phyloP scores from a whole-genome alignment of 805 yeast species.

The Candida sanyiensis region DNA sequence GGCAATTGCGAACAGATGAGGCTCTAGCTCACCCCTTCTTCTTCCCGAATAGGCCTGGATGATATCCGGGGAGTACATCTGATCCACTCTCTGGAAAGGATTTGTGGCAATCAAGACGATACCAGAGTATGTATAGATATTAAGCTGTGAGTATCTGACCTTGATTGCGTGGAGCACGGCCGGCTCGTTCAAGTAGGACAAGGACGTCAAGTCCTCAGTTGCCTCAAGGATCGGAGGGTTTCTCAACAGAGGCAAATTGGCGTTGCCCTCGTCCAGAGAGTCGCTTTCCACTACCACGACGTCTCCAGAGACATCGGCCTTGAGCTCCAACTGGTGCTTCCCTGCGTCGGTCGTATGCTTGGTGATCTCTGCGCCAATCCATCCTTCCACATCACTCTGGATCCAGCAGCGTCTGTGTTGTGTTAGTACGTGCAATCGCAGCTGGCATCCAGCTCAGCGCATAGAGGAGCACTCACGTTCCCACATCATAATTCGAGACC shows the following conservation, averaged over 20 bases:
- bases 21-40: slow-evolving; percentile 91
- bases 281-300: slow-evolving; percentile 44
- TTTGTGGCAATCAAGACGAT: slow-evolving; percentile 94
- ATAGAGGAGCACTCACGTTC: slow-evolving; percentile 40
- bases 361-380: slow-evolving; percentile 65
- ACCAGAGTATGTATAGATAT: slow-evolving; percentile 93
- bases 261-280: slow-evolving; percentile 25
- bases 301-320: slow-evolving; percentile 44
- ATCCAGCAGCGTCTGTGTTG: slow-evolving; percentile 63
- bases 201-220: slow-evolving; percentile 87
- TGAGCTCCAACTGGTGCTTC: slow-evolving; percentile 45
- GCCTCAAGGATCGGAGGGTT: slow-evolving; percentile 91
- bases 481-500: slow-evolving; percentile 43
- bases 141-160: slow-evolving; percentile 81
- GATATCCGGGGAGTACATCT: slow-evolving; percentile 83
- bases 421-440: slow-evolving; percentile 24
- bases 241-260: slow-evolving; percentile 69
- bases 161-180: slow-evolving; percentile 92
- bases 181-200: slow-evolving; percentile 92
- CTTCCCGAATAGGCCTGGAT: slow-evolving; percentile 93
- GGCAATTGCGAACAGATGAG: slow-evolving; percentile 95
- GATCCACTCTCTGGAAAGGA: slow-evolving; percentile 91
- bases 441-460: background rate
- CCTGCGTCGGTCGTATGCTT: slow-evolving; percentile 37
- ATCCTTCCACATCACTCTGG: slow-evolving; percentile 62